phyloP scores from a whole-genome alignment of 2,329 filamentous ascomycete genomes.

The Beauveria rudraprayagi region DNA sequence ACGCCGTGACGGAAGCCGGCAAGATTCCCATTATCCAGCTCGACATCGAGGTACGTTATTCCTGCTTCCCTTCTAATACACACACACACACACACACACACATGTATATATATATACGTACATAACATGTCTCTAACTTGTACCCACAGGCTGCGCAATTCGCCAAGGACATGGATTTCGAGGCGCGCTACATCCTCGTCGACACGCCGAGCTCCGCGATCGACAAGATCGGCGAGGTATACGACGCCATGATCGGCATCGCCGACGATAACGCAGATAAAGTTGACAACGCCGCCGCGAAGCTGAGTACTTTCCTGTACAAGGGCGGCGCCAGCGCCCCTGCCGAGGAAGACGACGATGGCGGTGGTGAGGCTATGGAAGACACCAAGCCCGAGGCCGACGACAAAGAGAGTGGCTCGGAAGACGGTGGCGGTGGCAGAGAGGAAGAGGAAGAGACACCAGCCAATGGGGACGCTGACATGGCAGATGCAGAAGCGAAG shows the following conservation, averaged over 20 bases:
- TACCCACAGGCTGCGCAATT: constrained; percentile 42
- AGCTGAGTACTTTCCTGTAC: constrained; percentile 14
- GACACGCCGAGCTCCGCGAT: constrained; percentile 28
- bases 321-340: constrained; percentile 15
- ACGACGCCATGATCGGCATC: constrained; percentile 7
- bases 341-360: background rate
- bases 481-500: constrained; percentile 13
- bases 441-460: background rate
- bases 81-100: too few species aligned
- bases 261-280: constrained; percentile 6
- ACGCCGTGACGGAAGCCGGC: constrained; percentile 41
- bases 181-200: constrained; percentile 48
- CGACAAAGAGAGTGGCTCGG: background rate
- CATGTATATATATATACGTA: too few species aligned
- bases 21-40: constrained; percentile 54
- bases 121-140: background rate
- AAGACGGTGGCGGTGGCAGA: constrained; percentile 17
- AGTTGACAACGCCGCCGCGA: background rate
- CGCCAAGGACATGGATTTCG: constrained; percentile 48
- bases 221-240: constrained; percentile 14
- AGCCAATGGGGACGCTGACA: constrained; percentile 10
- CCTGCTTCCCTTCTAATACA: background rate
- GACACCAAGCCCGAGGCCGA: constrained; percentile 17
- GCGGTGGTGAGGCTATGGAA: constrained; percentile 19
- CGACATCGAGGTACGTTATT: constrained; percentile 39